Conservation (phyloP, 495 filamentous ascomycete genomes). For the Schizothecium vesticola region DNA sequence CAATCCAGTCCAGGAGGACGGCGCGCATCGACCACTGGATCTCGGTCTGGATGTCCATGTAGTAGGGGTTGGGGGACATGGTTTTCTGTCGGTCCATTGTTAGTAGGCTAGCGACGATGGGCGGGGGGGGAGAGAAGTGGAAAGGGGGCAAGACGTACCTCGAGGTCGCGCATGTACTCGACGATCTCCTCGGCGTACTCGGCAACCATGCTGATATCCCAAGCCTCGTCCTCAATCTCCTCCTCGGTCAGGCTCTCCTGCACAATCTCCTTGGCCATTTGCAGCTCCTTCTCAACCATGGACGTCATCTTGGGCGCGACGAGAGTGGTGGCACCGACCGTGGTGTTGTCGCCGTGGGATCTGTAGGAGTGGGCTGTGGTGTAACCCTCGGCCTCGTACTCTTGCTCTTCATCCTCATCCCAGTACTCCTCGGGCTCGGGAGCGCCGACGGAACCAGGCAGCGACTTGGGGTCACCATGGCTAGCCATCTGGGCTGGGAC, state of each 20-base stretch:
- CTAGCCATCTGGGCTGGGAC: not conserved
- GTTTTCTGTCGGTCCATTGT: conserved; percentile 48
- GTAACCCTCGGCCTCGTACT: conserved; percentile 79
- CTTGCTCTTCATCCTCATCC: conserved; percentile 71
- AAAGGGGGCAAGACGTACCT: conserved; percentile 55
- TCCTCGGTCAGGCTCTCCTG: conserved; percentile 46
- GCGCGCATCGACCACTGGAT: conserved; percentile 99
- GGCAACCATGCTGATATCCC: conserved; percentile 96
- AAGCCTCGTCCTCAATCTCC: conserved; percentile 79
- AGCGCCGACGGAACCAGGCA: conserved; percentile 11
- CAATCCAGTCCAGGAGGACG: conserved; percentile 96
- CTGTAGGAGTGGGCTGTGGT: conserved; percentile 67
- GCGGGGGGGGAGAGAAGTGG: not conserved
- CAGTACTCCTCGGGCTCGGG: conserved; percentile 68
- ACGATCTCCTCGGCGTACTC: conserved; percentile 97
- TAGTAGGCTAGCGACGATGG: conserved; percentile 10
- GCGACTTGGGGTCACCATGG: conserved; percentile 9
- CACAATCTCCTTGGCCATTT: conserved; percentile 61
- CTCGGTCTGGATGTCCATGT: conserved; percentile 96
- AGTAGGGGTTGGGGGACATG: conserved; percentile 80
- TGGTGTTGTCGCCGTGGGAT: conserved; percentile 76
- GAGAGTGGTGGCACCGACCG: conserved; percentile 59
- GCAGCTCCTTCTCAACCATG: conserved; percentile 60
- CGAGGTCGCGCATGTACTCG: conserved; percentile 76
- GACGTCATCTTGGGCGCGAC: conserved; percentile 66